Percentiles rank a stretch among this genome's conserved stretches.
Conservation (phyloP, 2,329 filamentous ascomycete species). For the Zymoseptoria tritici region DNA sequence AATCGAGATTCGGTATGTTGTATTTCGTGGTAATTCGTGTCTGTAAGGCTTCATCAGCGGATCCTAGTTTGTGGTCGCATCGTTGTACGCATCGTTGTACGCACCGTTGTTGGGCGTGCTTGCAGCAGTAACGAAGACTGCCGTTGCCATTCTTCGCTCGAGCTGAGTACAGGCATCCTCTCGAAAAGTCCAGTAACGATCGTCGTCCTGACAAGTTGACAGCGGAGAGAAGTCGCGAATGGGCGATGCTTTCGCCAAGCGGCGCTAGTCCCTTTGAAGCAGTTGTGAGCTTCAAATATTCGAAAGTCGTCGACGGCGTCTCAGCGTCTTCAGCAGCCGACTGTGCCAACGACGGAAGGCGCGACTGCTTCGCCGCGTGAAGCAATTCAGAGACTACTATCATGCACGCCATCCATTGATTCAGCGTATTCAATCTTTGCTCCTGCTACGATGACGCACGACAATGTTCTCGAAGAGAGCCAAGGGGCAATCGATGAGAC, state of each 20-base stretch:
- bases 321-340: no score
- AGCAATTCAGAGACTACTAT: no score
- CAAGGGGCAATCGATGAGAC: background rate
- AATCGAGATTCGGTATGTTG: conserved; percentile 48
- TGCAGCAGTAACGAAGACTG: conserved; percentile 79
- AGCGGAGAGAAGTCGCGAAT: background rate
- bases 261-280: background rate
- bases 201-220: background rate
- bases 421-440: background rate
- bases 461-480: background rate
- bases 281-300: background rate
- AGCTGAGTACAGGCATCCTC: conserved; percentile 69
- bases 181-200: background rate
- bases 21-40: conserved; percentile 91
- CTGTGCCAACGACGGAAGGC: no score
- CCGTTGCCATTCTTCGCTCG: conserved; percentile 83
- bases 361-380: no score
- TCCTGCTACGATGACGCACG: background rate
- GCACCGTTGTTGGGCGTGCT: conserved; percentile 75
- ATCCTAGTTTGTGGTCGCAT: background rate
- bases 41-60: conserved; percentile 40
- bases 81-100: conserved; percentile 30
- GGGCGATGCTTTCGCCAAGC: background rate
- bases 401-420: no score
- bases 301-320: background rate